Percentiles rank a stretch among this genome's conserved stretches.
Evolutionary conservation across 2,329 filamentous ascomycete species (phyloP).

Genomic region (Cephalotrichum gorgonifer): DNA sequence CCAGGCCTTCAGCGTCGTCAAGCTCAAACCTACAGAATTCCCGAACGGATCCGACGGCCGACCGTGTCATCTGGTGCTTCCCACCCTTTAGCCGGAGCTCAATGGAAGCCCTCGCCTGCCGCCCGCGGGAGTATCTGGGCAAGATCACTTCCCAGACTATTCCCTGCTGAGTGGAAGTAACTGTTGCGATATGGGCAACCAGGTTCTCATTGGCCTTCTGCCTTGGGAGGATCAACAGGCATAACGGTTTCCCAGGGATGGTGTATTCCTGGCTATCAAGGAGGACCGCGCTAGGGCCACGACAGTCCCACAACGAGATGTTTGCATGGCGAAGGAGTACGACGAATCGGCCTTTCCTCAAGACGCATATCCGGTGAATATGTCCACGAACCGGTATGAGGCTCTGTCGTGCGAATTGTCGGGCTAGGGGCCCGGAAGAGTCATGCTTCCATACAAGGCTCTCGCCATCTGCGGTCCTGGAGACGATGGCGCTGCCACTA

Average conservation of each 20-base stretch:
- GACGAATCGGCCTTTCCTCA: conserved; percentile 68
- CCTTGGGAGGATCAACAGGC: conserved; percentile 64
- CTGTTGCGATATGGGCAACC: conserved; percentile 65
- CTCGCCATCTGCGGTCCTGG: conserved; percentile 68
- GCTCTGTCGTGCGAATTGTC: conserved; percentile 53
- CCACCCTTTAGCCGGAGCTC: background rate
- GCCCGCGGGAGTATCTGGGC: conserved; percentile 31
- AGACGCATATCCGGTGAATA: conserved; percentile 70
- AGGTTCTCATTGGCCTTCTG: conserved; percentile 44
- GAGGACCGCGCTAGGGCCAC: conserved; percentile 44
- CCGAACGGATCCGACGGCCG: conserved; percentile 25
- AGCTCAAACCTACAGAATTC: conserved; percentile 67
- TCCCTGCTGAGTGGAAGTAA: conserved; percentile 68
- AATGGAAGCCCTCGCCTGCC: background rate
- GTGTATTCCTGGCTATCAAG: conserved; percentile 36
- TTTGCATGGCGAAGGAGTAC: conserved; percentile 66
- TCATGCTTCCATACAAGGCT: conserved; percentile 63
- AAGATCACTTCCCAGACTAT: conserved; percentile 71
- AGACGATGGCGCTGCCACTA: conserved; percentile 69
- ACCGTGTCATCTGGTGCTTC: background rate
- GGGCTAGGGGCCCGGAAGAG: background rate
- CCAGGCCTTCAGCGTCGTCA: conserved; percentile 44
- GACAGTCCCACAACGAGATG: conserved; percentile 73
- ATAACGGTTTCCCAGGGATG: conserved; percentile 62
- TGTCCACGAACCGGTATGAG: conserved; percentile 56